A percentile compares a stretch with the other conserved stretches of the same genome.
Evolutionary conservation across 2,329 filamentous ascomycete genomes (phyloP).

Genomic region (Verticillium tricorpus): DNA sequence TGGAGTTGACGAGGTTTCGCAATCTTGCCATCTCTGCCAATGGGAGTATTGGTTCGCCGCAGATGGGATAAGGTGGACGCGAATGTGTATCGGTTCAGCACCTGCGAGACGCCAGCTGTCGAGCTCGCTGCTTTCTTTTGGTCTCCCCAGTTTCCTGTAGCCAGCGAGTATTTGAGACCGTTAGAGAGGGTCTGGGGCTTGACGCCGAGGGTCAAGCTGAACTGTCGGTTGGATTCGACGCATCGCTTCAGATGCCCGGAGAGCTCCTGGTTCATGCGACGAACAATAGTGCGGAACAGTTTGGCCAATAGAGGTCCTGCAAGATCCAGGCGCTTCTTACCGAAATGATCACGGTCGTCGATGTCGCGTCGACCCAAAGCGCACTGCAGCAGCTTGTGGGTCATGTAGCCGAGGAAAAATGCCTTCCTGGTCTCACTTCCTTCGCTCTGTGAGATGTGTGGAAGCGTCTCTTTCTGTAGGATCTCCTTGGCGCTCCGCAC

Average conservation of each 20-base stretch:
- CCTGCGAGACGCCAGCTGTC: constrained; percentile 95
- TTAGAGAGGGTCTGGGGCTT: constrained; percentile 90
- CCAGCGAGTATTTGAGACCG: constrained; percentile 92
- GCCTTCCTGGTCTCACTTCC: constrained; percentile 95
- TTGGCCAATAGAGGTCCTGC: constrained; percentile 94
- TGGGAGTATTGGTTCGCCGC: constrained; percentile 93
- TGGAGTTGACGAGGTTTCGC: constrained; percentile 97
- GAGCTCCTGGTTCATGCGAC: constrained; percentile 86
- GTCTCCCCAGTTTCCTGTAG: constrained; percentile 98
- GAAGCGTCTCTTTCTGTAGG: constrained; percentile 92
- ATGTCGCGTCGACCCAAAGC: constrained; percentile 88
- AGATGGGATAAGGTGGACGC: constrained; percentile 95
- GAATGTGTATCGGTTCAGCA: constrained; percentile 96
- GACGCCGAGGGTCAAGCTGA: constrained; percentile 85
- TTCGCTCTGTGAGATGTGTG: constrained; percentile 92
- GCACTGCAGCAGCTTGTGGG: constrained; percentile 90
- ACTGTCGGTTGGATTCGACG: constrained; percentile 82
- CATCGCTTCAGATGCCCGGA: constrained; percentile 88
- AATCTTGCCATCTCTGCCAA: constrained; percentile 95
- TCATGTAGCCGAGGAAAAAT: constrained; percentile 98
- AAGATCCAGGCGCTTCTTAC: constrained; percentile 95
- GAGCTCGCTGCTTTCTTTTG: constrained; percentile 97
- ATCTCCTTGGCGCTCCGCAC: constrained; percentile 90
- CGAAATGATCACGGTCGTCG: constrained; percentile 97
- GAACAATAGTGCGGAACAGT: constrained; percentile 87